Conservation (phyloP, 768 basidiomycete species). For the Pleurotus salmoneostramineus region DNA sequence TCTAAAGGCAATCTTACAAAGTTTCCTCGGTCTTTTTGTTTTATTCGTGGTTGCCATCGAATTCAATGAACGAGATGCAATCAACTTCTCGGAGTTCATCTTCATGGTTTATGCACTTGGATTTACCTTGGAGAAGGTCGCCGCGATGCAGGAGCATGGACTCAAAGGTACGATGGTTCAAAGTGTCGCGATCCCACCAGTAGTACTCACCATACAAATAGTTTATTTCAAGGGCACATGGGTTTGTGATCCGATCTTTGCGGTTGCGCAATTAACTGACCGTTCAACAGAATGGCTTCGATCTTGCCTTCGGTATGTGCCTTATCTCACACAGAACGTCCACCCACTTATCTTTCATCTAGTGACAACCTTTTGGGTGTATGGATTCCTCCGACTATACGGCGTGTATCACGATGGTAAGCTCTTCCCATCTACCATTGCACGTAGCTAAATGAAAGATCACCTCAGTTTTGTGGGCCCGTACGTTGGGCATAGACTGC, state of each 20-base stretch:
- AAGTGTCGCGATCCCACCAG: slow-evolving; percentile 4
- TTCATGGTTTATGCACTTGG: slow-evolving; percentile 84
- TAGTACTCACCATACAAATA: slow-evolving; percentile 17
- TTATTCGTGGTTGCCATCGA: slow-evolving; percentile 82
- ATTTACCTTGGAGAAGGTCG: slow-evolving; percentile 88
- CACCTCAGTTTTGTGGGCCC: slow-evolving; percentile 59
- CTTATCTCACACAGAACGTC: background rate
- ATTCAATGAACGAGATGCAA: slow-evolving; percentile 49
- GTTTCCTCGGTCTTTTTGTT: slow-evolving; percentile 78
- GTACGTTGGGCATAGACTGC: slow-evolving; percentile 70
- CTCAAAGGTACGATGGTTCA: slow-evolving; percentile 57
- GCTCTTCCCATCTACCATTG: slow-evolving; percentile 13
- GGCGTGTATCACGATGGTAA: slow-evolving; percentile 69
- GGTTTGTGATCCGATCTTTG: slow-evolving; percentile 33
- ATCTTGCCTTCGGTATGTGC: slow-evolving; percentile 76
- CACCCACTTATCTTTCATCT: background rate
- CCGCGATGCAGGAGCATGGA: slow-evolving; percentile 94
- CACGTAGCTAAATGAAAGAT: slow-evolving; percentile 2
- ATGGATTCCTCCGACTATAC: slow-evolving; percentile 72
- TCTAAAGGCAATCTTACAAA: slow-evolving; percentile 18
- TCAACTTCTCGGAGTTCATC: slow-evolving; percentile 64
- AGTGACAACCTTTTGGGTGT: slow-evolving; percentile 80
- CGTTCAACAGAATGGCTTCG: slow-evolving; percentile 76
- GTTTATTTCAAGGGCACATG: slow-evolving; percentile 86
- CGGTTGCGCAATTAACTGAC: slow-evolving; percentile 8